phyloP scores from a whole-genome alignment of 2,329 filamentous ascomycete genomes.

The Colletotrichum acutatum region DNA sequence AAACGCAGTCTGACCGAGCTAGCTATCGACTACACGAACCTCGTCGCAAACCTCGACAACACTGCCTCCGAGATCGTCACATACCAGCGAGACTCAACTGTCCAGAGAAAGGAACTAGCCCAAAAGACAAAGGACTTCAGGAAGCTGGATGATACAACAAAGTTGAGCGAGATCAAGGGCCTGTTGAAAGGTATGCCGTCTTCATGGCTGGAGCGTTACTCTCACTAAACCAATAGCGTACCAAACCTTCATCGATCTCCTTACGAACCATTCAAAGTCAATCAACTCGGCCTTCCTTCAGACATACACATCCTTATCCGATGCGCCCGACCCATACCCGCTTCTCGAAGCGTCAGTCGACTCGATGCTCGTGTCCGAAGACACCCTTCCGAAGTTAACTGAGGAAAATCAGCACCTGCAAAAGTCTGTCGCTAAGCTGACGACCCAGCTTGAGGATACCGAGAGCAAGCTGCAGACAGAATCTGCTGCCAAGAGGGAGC shows the following conservation, averaged over 20 bases:
- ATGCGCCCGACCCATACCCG: conserved; percentile 96
- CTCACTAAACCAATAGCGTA: conserved; percentile 70
- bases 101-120: conserved; percentile 96
- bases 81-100: conserved; percentile 93
- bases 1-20: conserved; percentile 39
- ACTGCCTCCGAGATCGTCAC: conserved; percentile 95
- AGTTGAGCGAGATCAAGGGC: conserved; percentile 88
- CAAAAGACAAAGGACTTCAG: conserved; percentile 99
- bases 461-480: conserved; percentile 86
- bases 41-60: conserved; percentile 87
- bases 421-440: conserved; percentile 78
- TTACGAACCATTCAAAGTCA: conserved; percentile 95
- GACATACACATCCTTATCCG: conserved; percentile 91
- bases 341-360: conserved; percentile 96
- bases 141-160: conserved; percentile 89
- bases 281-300: conserved; percentile 94
- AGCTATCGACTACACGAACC: conserved; percentile 88
- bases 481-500: conserved; percentile 74
- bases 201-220: neutral
- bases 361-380: conserved; percentile 89
- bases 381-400: conserved; percentile 90
- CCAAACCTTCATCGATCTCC: conserved; percentile 95
- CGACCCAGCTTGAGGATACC: conserved; percentile 82
- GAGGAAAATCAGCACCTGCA: conserved; percentile 91
- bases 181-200: conserved; percentile 78